Evolutionary conservation across 148 eudicot genomes (phyloP), one percentile per base, ranked within the genome.

Genomic region (Arctostaphylos glauca): DNA sequence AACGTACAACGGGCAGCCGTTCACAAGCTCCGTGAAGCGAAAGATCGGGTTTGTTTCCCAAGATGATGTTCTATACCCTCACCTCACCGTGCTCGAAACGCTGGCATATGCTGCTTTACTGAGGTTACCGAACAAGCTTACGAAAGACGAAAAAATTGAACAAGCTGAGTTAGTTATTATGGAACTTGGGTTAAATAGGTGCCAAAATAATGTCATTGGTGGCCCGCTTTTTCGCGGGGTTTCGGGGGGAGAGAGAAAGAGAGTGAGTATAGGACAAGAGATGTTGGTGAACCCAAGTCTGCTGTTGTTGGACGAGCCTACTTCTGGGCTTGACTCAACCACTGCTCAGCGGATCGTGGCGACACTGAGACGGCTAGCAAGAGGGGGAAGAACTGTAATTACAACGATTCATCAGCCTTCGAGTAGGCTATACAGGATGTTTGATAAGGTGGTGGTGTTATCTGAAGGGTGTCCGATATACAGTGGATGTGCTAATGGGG

Each of bases 321-420:
- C 98, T 3, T 95, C 98, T 0, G 98, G 98, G 55, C 83, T 95
- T 1, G 98, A 95, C 82, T 95, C 98, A 4, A 95, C 98, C 43
- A 95, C 97, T 5, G 98, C 97, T 13, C 92, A 88, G 70, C 79
- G 97, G 44, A 88, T 95, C 0, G 80, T 93, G 83, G 89, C 81
- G 14, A 93, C 98, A 2, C 81, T 95, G 49, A 78, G 86, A 81
- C 83, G 91, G 53, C 77, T 95, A 23, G 97, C 98, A 0, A 86
- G 87, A 15, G 92, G 93, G 0, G 98, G 98, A 3, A 81, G 95
- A 80, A 92, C 95, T 15, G 88, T 95, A 18, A 73, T 95, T 21
- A 92, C 94, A 0, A 95, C 97, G 0, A 90, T 95, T 31, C 98
- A 95, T 80, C 98, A 95, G 80, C 98, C 98, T 3, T 89, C 98